Percentiles rank a stretch among this genome's conserved stretches.
phyloP scores from a whole-genome alignment of 2,329 filamentous ascomycete species.

The Penicillium freii region DNA sequence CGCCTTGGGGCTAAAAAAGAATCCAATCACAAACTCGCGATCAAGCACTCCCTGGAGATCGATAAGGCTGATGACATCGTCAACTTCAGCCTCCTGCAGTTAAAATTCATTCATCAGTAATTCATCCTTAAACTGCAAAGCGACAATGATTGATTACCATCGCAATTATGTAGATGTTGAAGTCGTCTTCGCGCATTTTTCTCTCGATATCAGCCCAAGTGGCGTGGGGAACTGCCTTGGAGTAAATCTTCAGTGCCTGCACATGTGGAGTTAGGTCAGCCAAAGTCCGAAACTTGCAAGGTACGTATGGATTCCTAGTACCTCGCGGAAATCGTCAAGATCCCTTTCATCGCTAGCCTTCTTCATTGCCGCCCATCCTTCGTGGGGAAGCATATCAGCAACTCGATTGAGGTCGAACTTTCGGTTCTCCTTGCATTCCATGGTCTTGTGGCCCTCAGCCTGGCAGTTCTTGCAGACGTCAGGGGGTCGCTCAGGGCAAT shows the following conservation, averaged over 20 bases:
- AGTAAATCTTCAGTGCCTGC: conserved; percentile 51
- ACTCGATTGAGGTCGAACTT: conserved; percentile 45
- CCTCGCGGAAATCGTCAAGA: conserved; percentile 51
- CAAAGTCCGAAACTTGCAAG: neutral
- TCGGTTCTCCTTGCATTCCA: conserved; percentile 47
- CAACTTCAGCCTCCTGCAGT: conserved; percentile 42
- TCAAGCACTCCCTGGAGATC: conserved; percentile 53
- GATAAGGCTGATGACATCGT: conserved; percentile 50
- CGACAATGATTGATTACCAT: conserved; percentile 34
- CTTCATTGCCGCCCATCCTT: conserved; percentile 52
- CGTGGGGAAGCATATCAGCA: conserved; percentile 47
- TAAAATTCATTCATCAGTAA: conserved; percentile 5
- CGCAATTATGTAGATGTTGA: conserved; percentile 54
- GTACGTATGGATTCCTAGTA: conserved; percentile 19
- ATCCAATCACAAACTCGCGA: conserved; percentile 51
- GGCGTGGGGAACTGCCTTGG: conserved; percentile 47
- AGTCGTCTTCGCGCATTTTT: conserved; percentile 49
- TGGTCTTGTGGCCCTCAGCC: conserved; percentile 45
- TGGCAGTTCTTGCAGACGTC: conserved; percentile 49
- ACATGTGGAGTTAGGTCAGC: conserved; percentile 7
- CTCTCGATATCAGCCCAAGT: conserved; percentile 52
- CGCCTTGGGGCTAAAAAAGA: conserved; percentile 49
- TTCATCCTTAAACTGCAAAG: neutral
- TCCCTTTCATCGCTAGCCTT: conserved; percentile 51
- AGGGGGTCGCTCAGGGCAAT: conserved; percentile 46